Percentiles rank a stretch among this genome's conserved stretches.
phyloP scores from a whole-genome alignment of 2,329 filamentous ascomycete genomes.

The Trichoderma sp. region DNA sequence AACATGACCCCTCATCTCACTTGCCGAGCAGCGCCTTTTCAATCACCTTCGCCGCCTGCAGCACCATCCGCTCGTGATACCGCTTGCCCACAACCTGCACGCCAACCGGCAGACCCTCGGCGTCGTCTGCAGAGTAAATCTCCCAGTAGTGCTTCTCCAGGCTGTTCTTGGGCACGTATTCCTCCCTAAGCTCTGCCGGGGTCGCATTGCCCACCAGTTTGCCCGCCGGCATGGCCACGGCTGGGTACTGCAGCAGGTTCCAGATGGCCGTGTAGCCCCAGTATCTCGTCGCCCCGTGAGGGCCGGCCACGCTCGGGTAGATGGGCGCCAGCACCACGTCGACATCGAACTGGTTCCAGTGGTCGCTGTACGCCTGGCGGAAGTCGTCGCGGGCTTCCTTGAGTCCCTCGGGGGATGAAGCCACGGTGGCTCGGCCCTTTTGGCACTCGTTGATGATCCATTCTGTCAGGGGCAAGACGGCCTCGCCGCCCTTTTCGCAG shows the following conservation, averaged over 20 bases:
- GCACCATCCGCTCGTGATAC: conserved; percentile 9
- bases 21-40: background rate
- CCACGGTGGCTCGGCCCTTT: conserved; percentile 34
- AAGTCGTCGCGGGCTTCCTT: conserved; percentile 79
- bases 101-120: background rate
- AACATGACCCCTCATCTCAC: background rate
- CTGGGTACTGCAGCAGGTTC: conserved; percentile 18
- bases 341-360: conserved; percentile 41
- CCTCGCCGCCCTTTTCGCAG: conserved; percentile 75
- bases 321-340: background rate
- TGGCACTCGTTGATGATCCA: conserved; percentile 18
- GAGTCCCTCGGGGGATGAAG: conserved; percentile 86
- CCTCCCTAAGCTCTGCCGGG: background rate
- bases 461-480: conserved; percentile 40
- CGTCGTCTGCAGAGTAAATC: background rate
- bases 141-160: conserved; percentile 14
- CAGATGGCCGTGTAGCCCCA: conserved; percentile 17
- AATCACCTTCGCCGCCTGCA: conserved; percentile 7
- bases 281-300: conserved; percentile 9
- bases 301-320: conserved; percentile 9
- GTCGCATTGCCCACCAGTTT: background rate
- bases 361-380: conserved; percentile 75
- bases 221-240: background rate
- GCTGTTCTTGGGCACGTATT: conserved; percentile 12
- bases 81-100: conserved; percentile 7